Evolutionary conservation across 2,329 filamentous ascomycete genomes (phyloP).

Genomic region (Corniculantispora saksenae): DNA sequence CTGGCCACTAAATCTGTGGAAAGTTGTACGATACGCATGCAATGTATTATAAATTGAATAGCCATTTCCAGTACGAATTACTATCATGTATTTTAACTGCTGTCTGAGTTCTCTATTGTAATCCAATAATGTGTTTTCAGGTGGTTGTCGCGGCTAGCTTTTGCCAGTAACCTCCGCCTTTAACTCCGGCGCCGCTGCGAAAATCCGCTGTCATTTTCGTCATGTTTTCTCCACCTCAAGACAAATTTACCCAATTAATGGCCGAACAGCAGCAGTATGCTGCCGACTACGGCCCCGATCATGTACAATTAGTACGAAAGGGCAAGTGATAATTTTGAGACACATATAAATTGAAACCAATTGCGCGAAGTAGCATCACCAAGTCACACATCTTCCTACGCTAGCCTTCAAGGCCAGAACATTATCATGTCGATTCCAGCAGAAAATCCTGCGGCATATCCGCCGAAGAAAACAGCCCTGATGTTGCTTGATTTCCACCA

Average conservation of each 20-base stretch:
- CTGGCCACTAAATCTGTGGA: not conserved
- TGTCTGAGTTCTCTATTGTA: not conserved
- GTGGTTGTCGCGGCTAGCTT: too few species aligned
- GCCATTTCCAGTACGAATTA: conserved; percentile 6
- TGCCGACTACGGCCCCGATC: not conserved
- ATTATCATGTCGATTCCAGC: not conserved
- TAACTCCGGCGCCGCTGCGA: not conserved
- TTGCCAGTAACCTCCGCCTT: not conserved
- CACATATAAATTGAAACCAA: not conserved
- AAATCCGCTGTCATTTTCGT: not conserved
- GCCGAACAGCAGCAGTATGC: not conserved
- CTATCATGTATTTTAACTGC: not conserved
- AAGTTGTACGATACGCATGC: conserved; percentile 1
- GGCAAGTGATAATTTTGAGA: not conserved
- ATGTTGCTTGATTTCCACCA: conserved; percentile 10
- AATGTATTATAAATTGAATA: conserved; percentile 12
- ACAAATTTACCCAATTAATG: not conserved
- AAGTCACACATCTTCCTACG: too few species aligned
- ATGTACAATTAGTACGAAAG: not conserved
- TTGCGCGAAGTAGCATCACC: too few species aligned
- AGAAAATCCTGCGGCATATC: not conserved
- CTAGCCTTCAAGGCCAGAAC: too few species aligned
- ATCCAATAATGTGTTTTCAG: too few species aligned
- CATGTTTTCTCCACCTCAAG: not conserved
- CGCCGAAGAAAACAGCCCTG: not conserved